Evolutionary conservation across 805 yeast species (phyloP).

Genomic region (Candida palmyrensis): DNA sequence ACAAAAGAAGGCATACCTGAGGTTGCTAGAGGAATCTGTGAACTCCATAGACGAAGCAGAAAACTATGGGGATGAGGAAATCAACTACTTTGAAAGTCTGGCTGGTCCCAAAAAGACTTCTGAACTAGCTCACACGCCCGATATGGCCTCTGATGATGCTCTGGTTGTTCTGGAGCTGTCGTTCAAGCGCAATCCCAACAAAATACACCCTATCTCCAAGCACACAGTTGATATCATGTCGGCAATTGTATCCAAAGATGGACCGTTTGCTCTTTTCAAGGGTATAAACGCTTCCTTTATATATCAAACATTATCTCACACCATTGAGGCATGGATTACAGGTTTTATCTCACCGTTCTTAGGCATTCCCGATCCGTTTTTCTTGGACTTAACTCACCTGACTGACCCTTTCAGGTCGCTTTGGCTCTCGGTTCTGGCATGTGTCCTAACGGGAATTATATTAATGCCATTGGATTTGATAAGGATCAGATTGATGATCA

Average conservation of each 20-base stretch:
- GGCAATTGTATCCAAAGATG: conserved; percentile 63
- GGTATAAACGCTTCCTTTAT: conserved; percentile 79
- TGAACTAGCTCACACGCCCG: background rate
- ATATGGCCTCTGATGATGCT: background rate
- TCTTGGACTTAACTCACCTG: conserved; percentile 76
- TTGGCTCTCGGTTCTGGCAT: conserved; percentile 61
- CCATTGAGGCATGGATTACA: conserved; percentile 87
- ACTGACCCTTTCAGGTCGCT: conserved; percentile 71
- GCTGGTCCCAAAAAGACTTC: background rate
- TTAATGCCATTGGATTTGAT: conserved; percentile 80
- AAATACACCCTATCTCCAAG: conserved; percentile 52
- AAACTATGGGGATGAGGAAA: conserved; percentile 23
- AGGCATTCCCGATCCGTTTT: conserved; percentile 83
- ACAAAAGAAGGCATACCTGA: conserved; percentile 9
- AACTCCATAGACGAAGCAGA: conserved; percentile 22
- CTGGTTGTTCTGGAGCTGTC: background rate
- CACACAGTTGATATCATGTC: conserved; percentile 65
- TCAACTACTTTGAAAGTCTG: conserved; percentile 25
- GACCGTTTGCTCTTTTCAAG: conserved; percentile 64
- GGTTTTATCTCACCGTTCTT: conserved; percentile 79
- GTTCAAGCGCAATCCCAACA: conserved; percentile 8
- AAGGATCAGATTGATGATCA: conserved; percentile 69
- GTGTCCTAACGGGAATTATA: conserved; percentile 64
- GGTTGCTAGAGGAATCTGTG: conserved; percentile 12
- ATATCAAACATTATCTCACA: conserved; percentile 64